A percentile compares a stretch with the other conserved stretches of the same genome.
Evolutionary conservation across 1,139 yeast species (phyloP).

Genomic region (Taiozyma sp.): DNA sequence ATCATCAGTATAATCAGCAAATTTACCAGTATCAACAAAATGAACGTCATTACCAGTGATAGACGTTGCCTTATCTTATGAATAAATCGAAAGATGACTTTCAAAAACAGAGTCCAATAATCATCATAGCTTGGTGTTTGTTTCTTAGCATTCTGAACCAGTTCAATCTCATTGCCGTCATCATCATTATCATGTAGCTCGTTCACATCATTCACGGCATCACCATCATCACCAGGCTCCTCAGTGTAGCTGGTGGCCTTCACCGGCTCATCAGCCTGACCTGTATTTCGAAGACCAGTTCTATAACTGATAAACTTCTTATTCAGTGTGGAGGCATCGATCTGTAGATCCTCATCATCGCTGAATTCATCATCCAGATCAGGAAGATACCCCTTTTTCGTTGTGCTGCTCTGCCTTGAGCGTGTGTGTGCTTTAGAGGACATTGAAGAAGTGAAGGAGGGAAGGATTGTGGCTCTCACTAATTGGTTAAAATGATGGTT

Average conservation of each 20-base stretch:
- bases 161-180: neutral
- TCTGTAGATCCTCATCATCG: neutral
- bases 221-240: neutral
- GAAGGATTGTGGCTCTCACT: too few species aligned
- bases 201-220: neutral
- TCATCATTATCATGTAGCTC: neutral
- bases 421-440: neutral
- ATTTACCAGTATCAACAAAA: neutral
- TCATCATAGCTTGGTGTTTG: neutral
- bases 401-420: neutral
- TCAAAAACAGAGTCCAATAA: neutral
- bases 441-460: neutral
- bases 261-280: neutral
- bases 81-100: neutral
- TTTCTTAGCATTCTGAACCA: neutral
- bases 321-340: slow-evolving; percentile 3
- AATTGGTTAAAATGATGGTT: neutral
- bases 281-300: slow-evolving; percentile 1
- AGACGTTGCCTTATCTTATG: neutral
- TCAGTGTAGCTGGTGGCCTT: neutral
- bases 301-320: slow-evolving; percentile 3
- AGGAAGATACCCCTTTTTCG: neutral
- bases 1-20: neutral
- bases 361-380: slow-evolving; percentile 4
- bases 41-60: neutral